Evolutionary conservation across 139 green algal species (phyloP), one percentile per base, ranked within the genome.

Genomic region (Picochlorum sp.): DNA sequence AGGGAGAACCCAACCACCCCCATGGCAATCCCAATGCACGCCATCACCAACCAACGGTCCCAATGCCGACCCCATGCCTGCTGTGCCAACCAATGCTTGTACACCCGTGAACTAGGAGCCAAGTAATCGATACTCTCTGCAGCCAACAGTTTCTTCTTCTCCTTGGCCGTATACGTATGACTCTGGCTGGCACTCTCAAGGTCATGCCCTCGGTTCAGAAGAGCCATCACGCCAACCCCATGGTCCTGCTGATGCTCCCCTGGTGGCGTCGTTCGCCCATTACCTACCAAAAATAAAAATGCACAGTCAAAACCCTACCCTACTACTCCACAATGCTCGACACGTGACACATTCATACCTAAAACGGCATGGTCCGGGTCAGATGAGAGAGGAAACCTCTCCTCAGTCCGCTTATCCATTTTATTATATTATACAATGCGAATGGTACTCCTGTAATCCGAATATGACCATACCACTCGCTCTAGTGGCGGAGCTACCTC

Each of bases 31-130:
- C 88, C 88, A 47, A 95, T 91, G 31, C 69, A 45, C 28, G 77
- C 83, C 88, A 96, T 95, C 77, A 96, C 87, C 52, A 93, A 49
- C 89, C 89, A 96, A 28, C 84, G 75, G 74, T 92, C 87, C 85
- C 84, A 89, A 13, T 62, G 66, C 31, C 87, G 76, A 11, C 79
- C 83, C 62, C 57, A 63, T 30, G 64, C 73, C 71, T 90, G 83
- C 14, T 69, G 34, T 4, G 75, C 63, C 7, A 92, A 79, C 83
- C 88, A 95, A 49, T 77, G 77, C 11, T 86, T 69, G 74, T 90
- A 96, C 6, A 88, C 83, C 2, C 71, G 74, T 38, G 69, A 85
- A 77, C 88, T 91, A 63, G 85, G 85, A 11, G 89, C 77, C 24
- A 95, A 72, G 74, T 95, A 96, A 77, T 96, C 88, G 30, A 95